Evolutionary conservation across 352 stramenopile genomes (phyloP), one percentile per base, ranked within the genome.

Genomic region (Globisporangium takayamanum): DNA sequence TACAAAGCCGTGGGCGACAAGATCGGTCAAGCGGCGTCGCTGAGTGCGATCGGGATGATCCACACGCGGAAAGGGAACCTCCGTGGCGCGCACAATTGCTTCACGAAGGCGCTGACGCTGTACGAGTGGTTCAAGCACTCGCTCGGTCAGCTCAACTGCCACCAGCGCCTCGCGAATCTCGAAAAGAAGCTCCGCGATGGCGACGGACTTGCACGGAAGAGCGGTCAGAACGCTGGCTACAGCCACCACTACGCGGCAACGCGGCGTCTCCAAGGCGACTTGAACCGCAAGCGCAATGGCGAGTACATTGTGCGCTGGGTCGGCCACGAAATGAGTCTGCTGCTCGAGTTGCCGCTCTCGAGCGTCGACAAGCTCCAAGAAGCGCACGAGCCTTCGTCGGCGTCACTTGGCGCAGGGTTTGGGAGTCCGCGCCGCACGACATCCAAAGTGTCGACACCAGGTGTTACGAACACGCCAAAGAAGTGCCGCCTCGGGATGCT

Each of bases 121-220:
- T 92, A 90, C 54, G 82, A 92, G 61, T 92, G 82, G 82, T 89
- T 86, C 60, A 87, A 92, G 25, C 82, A 92, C 60, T 71, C 80
- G 8, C 61, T 92, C 10, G 82, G 82, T 1, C 82, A 92, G 46
- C 53, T 92, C 20, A 92, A 92, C 45, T 90, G 82, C 56, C 82
- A 92, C 53, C 82, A 92, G 55, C 78, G 82, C 4, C 74, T 92
- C 36, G 82, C 80, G 14, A 89, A 92, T 51, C 57, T 92, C n/a
- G 82, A 92, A 59, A 92, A 92, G 60, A 92, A 92, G 53, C 61
- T 92, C 30, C 78, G 80, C 37, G 80, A 89, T 50, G 80, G 80
- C 7, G 80, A 89, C 52, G 80, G 77, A 2, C 52, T 83, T 42
- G 61, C 72, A 33, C 70, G 76, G 2, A 88, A 83, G 48, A 80